phyloP scores from a whole-genome alignment of 164 flowering plant genomes.

The Aristolochia contorta region DNA sequence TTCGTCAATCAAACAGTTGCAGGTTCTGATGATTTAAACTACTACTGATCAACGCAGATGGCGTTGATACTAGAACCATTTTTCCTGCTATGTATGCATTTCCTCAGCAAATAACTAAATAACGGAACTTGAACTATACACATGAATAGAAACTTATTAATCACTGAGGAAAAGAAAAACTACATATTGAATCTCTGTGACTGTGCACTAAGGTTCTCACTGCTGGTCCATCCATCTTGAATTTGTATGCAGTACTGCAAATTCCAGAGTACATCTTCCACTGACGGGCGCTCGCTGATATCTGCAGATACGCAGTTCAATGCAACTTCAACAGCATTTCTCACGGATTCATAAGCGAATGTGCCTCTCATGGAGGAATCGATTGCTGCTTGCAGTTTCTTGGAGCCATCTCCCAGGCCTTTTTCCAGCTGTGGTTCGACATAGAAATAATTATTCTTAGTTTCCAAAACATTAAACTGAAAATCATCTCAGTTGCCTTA shows the following conservation, averaged over 20 bases:
- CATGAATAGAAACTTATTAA: too few relatives aligned
- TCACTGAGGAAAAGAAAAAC: too few relatives aligned
- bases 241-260: conserved; percentile 82
- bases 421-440: conserved; percentile 34
- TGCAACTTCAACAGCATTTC: conserved; percentile 48
- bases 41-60: too few relatives aligned
- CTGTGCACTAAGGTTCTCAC: conserved; percentile 25
- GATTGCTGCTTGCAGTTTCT: conserved; percentile 25
- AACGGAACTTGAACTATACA: too few relatives aligned
- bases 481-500: background rate
- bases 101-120: too few relatives aligned
- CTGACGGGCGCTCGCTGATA: conserved; percentile 53
- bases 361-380: conserved; percentile 58
- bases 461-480: too few relatives aligned
- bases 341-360: conserved; percentile 61
- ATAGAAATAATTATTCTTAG: background rate
- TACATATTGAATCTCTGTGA: conserved; percentile 8
- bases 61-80: too few relatives aligned
- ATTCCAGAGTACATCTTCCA: conserved; percentile 89
- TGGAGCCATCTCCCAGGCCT: conserved; percentile 36
- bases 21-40: too few relatives aligned
- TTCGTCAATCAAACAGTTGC: too few relatives aligned
- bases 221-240: conserved; percentile 80
- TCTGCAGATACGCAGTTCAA: conserved; percentile 51
- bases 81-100: too few relatives aligned